phyloP scores from a whole-genome alignment of 768 basidiomycete genomes.

The Lanmaoa rubissima region DNA sequence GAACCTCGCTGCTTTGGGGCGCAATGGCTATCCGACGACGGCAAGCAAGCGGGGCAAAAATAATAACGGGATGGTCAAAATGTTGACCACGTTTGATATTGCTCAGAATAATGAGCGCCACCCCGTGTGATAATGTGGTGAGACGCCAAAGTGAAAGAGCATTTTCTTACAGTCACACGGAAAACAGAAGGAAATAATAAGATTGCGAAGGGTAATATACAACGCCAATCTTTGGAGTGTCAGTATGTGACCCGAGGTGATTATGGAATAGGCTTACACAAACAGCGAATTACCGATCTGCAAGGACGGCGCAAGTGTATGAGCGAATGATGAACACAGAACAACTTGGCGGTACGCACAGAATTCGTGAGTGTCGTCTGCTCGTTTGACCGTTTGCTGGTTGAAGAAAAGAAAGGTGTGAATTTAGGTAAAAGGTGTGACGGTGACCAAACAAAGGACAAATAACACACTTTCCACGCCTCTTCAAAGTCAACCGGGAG shows the following conservation, averaged over 20 bases:
- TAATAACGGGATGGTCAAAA: conserved; percentile 31
- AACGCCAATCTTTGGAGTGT: conserved; percentile 28
- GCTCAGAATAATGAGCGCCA: conserved; percentile 87
- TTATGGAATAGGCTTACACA: conserved; percentile 38
- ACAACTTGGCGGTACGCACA: conserved; percentile 52
- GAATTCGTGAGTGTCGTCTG: conserved; percentile 96
- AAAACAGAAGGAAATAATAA: conserved; percentile 14
- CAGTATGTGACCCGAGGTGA: conserved; percentile 17
- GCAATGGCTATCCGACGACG: conserved; percentile 23
- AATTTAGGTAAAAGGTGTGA: conserved; percentile 32
- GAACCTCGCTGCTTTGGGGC: conserved; percentile 44
- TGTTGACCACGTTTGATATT: conserved; percentile 43
- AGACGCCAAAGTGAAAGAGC: conserved; percentile 89
- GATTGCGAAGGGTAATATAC: conserved; percentile 37
- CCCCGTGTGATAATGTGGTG: conserved; percentile 57
- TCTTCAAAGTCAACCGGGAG: conserved; percentile 97
- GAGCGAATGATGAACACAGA: neutral
- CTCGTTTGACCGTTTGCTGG: conserved; percentile 95
- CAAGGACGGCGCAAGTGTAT: conserved; percentile 1
- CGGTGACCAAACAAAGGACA: conserved; percentile 45
- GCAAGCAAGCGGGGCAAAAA: conserved; percentile 42
- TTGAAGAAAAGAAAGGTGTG: conserved; percentile 32
- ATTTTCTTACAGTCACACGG: conserved; percentile 11
- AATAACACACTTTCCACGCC: conserved; percentile 94
- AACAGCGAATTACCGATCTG: conserved; percentile 39